Conservation (phyloP, 768 basidiomycete species). For the Amanita phalloides region DNA sequence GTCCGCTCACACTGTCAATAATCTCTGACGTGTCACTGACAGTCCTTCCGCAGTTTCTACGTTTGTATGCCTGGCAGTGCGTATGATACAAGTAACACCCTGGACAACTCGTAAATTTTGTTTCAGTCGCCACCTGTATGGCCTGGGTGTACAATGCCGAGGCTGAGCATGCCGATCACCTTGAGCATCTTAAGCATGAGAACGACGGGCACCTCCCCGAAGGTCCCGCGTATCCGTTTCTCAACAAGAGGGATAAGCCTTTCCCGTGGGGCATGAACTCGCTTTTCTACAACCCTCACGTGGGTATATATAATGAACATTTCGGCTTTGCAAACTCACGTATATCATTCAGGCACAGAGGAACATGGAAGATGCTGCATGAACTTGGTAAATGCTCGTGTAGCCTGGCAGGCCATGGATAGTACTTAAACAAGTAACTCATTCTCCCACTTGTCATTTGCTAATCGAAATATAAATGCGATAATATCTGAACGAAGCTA, state of each 20-base stretch:
- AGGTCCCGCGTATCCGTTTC: constrained; percentile 60
- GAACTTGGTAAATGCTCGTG: neutral
- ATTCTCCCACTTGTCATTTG: neutral
- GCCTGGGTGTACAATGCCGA: constrained; percentile 50
- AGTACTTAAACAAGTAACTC: neutral
- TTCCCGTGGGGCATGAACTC: constrained; percentile 83
- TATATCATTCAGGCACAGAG: constrained; percentile 42
- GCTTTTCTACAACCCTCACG: constrained; percentile 73
- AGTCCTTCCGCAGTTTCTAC: constrained; percentile 43
- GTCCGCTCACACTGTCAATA: constrained; percentile 24
- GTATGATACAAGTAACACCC: constrained; percentile 18
- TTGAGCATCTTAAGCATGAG: constrained; percentile 59
- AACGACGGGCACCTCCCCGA: constrained; percentile 66
- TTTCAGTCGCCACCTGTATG: constrained; percentile 34
- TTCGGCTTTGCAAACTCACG: neutral
- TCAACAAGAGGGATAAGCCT: constrained; percentile 69
- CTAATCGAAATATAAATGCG: neutral
- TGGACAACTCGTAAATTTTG: neutral
- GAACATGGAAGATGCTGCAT: constrained; percentile 33
- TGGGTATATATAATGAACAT: constrained; percentile 19
- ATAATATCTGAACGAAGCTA: neutral
- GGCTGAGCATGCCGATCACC: constrained; percentile 58
- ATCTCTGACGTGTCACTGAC: constrained; percentile 5
- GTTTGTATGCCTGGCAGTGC: constrained; percentile 67
- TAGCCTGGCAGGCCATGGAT: neutral